Evolutionary conservation across 305 asterid genomes (phyloP).

Genomic region (Lippia alba): DNA sequence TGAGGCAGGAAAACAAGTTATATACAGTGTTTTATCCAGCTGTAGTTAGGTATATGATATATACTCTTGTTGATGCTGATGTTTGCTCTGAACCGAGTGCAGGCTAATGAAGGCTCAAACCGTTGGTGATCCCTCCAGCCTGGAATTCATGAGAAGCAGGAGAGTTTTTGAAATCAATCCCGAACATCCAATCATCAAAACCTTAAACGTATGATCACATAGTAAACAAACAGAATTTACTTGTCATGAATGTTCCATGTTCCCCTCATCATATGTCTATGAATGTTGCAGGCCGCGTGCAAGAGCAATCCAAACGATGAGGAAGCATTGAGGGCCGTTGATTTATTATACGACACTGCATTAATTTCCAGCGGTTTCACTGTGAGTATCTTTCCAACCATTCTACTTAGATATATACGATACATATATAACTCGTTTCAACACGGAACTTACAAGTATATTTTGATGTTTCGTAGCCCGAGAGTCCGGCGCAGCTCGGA

Average conservation of each 20-base stretch:
- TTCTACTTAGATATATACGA: not conserved
- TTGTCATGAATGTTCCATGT: not conserved
- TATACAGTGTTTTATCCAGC: not conserved
- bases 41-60: not conserved
- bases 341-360: conserved; percentile 88
- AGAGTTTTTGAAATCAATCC: conserved; percentile 96
- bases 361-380: conserved; percentile 94
- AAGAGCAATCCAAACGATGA: conserved; percentile 75
- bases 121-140: conserved; percentile 70
- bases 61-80: not conserved
- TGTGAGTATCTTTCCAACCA: conserved; percentile 47
- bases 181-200: conserved; percentile 81
- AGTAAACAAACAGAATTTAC: conserved; percentile 12
- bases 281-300: conserved; percentile 67
- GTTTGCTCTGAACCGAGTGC: conserved; percentile 36
- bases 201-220: conserved; percentile 59
- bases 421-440: too few relatives aligned
- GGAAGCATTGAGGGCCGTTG: conserved; percentile 92
- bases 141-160: conserved; percentile 88
- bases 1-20: not conserved
- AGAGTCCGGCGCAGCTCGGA: conserved; percentile 92
- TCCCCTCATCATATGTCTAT: conserved; percentile 14
- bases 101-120: conserved; percentile 96
- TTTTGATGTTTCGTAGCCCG: conserved; percentile 64
- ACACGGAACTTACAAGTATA: too few relatives aligned